Percentiles rank a stretch among this genome's conserved stretches.
Conservation (phyloP, 2,329 filamentous ascomycete genomes). For the Botrytis aclada region DNA sequence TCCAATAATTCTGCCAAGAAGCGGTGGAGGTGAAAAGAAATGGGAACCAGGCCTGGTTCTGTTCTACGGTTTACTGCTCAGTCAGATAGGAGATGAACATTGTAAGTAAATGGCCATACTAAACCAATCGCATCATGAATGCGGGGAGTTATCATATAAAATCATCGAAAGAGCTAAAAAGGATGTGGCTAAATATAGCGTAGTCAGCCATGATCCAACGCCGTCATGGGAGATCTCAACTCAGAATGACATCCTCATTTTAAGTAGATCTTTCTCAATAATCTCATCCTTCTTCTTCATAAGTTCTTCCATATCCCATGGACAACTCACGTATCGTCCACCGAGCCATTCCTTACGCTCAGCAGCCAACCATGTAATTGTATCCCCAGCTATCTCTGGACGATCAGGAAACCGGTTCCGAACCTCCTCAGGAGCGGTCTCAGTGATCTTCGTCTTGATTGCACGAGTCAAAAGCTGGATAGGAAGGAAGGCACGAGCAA, state of each 20-base stretch:
- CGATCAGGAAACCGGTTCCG: background rate
- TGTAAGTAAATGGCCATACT: background rate
- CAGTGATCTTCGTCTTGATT: conserved; percentile 40
- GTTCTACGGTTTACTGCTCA: background rate
- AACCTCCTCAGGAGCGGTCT: conserved; percentile 9
- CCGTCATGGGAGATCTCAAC: background rate
- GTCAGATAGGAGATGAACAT: too few relatives aligned
- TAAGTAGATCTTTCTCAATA: conserved; percentile 38
- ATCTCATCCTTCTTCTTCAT: conserved; percentile 44
- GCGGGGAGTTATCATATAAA: background rate
- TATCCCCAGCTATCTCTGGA: conserved; percentile 38
- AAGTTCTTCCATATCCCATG: conserved; percentile 49
- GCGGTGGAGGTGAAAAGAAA: background rate
- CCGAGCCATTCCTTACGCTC: conserved; percentile 46
- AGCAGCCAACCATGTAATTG: conserved; percentile 44
- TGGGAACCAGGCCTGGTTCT: background rate
- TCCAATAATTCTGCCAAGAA: background rate
- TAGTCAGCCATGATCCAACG: background rate
- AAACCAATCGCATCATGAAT: background rate
- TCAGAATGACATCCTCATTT: conserved; percentile 35
- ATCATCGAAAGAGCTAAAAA: background rate
- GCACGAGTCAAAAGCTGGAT: conserved; percentile 21
- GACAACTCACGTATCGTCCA: conserved; percentile 44
- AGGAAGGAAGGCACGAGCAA: conserved; percentile 24
- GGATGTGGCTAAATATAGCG: background rate